Percentiles rank a stretch among this genome's conserved stretches.
phyloP scores from a whole-genome alignment of 2,329 filamentous ascomycete genomes.

The Dothideomycetes sp. region DNA sequence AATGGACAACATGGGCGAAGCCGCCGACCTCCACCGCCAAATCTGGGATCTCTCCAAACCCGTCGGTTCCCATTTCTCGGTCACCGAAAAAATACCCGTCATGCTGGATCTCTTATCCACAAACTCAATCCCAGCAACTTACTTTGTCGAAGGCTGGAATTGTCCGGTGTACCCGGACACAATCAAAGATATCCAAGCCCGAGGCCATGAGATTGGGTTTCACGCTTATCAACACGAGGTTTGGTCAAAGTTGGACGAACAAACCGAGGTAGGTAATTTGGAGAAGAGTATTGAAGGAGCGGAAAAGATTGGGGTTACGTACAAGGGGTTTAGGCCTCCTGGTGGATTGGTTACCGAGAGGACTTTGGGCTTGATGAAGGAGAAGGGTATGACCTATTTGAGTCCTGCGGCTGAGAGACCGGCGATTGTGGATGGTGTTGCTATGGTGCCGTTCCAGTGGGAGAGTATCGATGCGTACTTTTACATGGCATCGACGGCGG shows the following conservation, averaged over 20 bases:
- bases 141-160: slow-evolving; percentile 28
- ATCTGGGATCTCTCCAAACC: slow-evolving; percentile 22
- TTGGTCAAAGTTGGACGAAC: slow-evolving; percentile 22
- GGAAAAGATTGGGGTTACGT: slow-evolving; percentile 17
- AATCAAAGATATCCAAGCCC: slow-evolving; percentile 18
- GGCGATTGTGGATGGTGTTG: slow-evolving; percentile 17
- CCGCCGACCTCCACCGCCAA: slow-evolving; percentile 24
- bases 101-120: slow-evolving; percentile 22
- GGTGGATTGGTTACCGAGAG: slow-evolving; percentile 24
- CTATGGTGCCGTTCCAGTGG: slow-evolving; percentile 20
- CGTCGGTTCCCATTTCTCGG: slow-evolving; percentile 24
- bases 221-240: slow-evolving; percentile 29
- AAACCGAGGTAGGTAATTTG: slow-evolving; percentile 20
- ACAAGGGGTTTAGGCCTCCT: slow-evolving; percentile 26
- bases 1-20: slow-evolving; percentile 29
- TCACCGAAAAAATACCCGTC: slow-evolving; percentile 22
- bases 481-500: slow-evolving; percentile 25
- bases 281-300: slow-evolving; percentile 21
- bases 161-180: slow-evolving; percentile 20
- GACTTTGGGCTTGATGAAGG: slow-evolving; percentile 23
- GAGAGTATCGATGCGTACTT: slow-evolving; percentile 26
- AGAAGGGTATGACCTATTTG: slow-evolving; percentile 24
- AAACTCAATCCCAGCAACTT: slow-evolving; percentile 23
- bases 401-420: slow-evolving; percentile 26
- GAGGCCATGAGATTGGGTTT: slow-evolving; percentile 26